Percentiles rank a stretch among this genome's conserved stretches.
phyloP scores from a whole-genome alignment of 75 land plant genomes.

The Isoetes taiwanensis region DNA sequence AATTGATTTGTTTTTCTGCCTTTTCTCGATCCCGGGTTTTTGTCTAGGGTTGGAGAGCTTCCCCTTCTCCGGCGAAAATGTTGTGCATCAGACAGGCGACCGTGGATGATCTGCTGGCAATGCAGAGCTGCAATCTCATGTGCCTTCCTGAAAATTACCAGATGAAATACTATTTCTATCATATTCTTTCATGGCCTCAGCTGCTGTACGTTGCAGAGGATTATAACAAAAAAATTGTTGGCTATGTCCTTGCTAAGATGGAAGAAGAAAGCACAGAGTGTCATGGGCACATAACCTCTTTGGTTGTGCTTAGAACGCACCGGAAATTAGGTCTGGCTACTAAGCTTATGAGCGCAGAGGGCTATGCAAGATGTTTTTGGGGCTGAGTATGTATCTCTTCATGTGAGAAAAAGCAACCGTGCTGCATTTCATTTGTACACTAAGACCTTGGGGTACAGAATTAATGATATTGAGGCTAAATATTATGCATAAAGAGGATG shows the following conservation, averaged over 20 bases:
- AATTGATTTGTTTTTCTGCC: no score
- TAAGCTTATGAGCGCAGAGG: constrained; percentile 88
- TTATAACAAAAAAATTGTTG: neutral
- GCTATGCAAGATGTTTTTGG: constrained; percentile 79
- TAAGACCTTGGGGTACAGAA: constrained; percentile 71
- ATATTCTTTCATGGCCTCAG: neutral
- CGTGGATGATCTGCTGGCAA: constrained; percentile 1
- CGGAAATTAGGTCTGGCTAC: constrained; percentile 89
- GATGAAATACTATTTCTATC: constrained; percentile 1
- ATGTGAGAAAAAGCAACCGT: constrained; percentile 80
- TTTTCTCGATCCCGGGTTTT: no score
- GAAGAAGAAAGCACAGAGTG: constrained; percentile 80
- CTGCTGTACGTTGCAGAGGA: constrained; percentile 4
- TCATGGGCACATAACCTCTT: constrained; percentile 93
- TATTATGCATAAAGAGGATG: constrained; percentile 96
- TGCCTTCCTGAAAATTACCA: constrained; percentile 5
- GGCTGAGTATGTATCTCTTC: constrained; percentile 92
- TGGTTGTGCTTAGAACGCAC: constrained; percentile 87
- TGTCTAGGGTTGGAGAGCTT: no score
- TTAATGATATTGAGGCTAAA: constrained; percentile 83
- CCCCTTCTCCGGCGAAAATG: no score
- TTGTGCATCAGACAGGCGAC: constrained; percentile 3
- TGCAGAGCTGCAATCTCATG: constrained; percentile 3
- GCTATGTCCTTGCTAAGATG: no score
- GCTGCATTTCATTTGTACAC: constrained; percentile 95